phyloP scores from a whole-genome alignment of 306 rosid species.

The Quercus alba region DNA sequence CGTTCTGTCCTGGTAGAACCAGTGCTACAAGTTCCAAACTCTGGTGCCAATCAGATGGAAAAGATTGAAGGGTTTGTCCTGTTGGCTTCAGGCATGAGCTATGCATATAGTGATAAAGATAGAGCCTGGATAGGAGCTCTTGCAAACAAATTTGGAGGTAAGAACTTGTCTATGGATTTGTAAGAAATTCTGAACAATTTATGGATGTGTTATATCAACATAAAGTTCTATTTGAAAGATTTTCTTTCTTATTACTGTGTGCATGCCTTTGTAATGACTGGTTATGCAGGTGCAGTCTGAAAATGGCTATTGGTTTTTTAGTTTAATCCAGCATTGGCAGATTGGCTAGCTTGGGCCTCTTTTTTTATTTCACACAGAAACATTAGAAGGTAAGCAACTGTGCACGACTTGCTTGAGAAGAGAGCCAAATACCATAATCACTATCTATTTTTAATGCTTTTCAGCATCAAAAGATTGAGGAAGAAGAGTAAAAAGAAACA shows the following conservation, averaged over 20 bases:
- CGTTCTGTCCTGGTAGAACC: conserved; percentile 76
- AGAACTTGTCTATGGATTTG: conserved; percentile 7
- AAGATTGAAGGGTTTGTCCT: conserved; percentile 56
- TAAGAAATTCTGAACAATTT: conserved; percentile 15
- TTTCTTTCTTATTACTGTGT: not conserved
- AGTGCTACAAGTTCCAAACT: conserved; percentile 32
- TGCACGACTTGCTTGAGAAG: not conserved
- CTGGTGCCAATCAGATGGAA: conserved; percentile 29
- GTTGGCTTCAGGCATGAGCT: conserved; percentile 61
- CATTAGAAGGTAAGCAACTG: not conserved
- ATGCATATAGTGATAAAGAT: conserved; percentile 75
- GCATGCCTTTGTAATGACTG: not conserved
- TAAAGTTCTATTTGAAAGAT: not conserved
- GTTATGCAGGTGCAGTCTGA: conserved; percentile 3
- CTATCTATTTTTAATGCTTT: not conserved
- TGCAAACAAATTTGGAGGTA: conserved; percentile 58
- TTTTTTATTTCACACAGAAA: not conserved
- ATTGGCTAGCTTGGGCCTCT: not conserved
- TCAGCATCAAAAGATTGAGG: not conserved
- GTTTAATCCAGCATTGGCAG: not conserved
- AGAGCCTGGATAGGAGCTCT: conserved; percentile 80
- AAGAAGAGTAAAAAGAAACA: not conserved
- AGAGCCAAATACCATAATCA: not conserved
- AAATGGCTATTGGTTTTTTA: not conserved
- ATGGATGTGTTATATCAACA: not conserved